Percentiles rank a stretch among this genome's conserved stretches.
These are phyloP conservation scores for Vachellia collinsii DNA, from an alignment of 306 rosid genomes.

Conservation along the genomic window DNA sequence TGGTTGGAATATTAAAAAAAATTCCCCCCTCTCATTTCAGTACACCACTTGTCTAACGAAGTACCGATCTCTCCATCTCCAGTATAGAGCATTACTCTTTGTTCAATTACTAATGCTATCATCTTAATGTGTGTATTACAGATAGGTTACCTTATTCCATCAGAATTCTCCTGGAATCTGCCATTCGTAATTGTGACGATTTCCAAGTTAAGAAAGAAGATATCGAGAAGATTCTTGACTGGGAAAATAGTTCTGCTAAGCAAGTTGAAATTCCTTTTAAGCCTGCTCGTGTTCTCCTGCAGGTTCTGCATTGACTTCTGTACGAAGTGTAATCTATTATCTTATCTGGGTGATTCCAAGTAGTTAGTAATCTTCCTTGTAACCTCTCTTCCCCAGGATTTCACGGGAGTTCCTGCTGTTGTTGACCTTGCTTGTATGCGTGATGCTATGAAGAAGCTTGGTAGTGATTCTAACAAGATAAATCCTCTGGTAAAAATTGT, in stretches of 20 bases:
- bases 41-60: neutral
- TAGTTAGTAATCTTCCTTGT: slow-evolving; percentile 7
- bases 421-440: slow-evolving; percentile 99
- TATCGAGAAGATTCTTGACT: slow-evolving; percentile 93
- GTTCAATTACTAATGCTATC: slow-evolving; percentile 16
- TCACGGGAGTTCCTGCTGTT: slow-evolving; percentile 98
- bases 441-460: slow-evolving; percentile 97
- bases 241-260: slow-evolving; percentile 78
- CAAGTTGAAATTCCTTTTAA: slow-evolving; percentile 99
- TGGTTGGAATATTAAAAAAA: slow-evolving; percentile 1
- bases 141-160: slow-evolving; percentile 90
- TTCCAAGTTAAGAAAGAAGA: slow-evolving; percentile 94
- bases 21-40: neutral
- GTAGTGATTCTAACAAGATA: slow-evolving; percentile 93
- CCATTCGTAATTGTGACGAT: slow-evolving; percentile 93
- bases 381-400: slow-evolving; percentile 61
- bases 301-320: slow-evolving; percentile 56
- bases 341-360: slow-evolving; percentile 1
- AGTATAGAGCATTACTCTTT: slow-evolving; percentile 8
- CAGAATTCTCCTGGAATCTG: slow-evolving; percentile 86
- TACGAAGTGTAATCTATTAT: neutral
- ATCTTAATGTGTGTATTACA: slow-evolving; percentile 44
- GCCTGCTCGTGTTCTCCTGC: slow-evolving; percentile 99
- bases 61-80: slow-evolving; percentile 3
- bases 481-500: slow-evolving; percentile 78